Evolutionary conservation across 805 yeast genomes (phyloP).

Genomic region (Wickerhamiella vanderwaltii): DNA sequence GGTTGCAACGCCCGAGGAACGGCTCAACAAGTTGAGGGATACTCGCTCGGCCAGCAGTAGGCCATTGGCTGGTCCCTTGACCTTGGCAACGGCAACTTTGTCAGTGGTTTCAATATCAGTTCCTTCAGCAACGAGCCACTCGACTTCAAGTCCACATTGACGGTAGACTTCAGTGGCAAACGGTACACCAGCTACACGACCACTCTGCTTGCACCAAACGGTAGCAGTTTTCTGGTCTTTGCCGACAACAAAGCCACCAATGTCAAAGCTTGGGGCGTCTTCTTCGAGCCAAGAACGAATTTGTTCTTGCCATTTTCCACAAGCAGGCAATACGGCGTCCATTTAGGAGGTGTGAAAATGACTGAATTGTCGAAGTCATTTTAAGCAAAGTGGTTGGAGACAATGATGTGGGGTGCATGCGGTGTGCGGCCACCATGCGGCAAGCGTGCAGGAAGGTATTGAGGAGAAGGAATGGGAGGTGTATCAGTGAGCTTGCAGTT

Average conservation of each 20-base stretch:
- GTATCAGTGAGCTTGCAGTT: no score
- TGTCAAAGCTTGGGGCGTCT: slow-evolving; percentile 88
- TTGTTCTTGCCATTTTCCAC: slow-evolving; percentile 71
- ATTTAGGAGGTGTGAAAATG: background rate
- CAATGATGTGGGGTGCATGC: no score
- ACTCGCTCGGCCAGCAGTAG: slow-evolving; percentile 77
- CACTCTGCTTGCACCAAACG: slow-evolving; percentile 67
- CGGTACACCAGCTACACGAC: slow-evolving; percentile 75
- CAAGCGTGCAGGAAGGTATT: no score
- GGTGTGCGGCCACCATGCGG: no score
- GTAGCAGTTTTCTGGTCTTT: slow-evolving; percentile 56
- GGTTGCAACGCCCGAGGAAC: slow-evolving; percentile 83
- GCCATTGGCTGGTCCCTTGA: slow-evolving; percentile 69
- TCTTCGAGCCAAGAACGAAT: slow-evolving; percentile 68
- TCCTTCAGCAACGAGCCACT: slow-evolving; percentile 72
- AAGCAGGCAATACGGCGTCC: slow-evolving; percentile 42
- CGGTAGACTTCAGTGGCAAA: slow-evolving; percentile 74
- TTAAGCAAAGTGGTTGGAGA: no score
- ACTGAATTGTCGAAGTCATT: no score
- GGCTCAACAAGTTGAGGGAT: slow-evolving; percentile 65
- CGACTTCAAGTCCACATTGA: slow-evolving; percentile 58
- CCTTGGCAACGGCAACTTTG: slow-evolving; percentile 64
- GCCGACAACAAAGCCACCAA: slow-evolving; percentile 94
- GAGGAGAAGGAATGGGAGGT: no score
- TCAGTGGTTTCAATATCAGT: slow-evolving; percentile 39